Evolutionary conservation across 208 protist genomes (phyloP).

Genomic region (Leishmania major): DNA sequence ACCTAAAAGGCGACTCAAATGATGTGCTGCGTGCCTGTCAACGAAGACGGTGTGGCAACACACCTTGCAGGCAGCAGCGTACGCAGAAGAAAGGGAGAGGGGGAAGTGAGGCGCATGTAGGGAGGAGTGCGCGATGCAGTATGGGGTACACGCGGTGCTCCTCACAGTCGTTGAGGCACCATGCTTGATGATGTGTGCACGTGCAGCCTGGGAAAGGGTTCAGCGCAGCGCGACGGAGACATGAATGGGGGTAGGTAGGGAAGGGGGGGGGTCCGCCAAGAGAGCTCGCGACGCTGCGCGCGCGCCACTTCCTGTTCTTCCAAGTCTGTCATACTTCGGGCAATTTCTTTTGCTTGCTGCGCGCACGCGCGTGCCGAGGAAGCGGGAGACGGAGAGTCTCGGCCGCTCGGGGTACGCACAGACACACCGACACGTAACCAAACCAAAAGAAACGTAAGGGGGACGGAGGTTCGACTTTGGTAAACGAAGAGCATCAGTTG

Average conservation of each 20-base stretch:
- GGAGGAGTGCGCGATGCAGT: too few species aligned
- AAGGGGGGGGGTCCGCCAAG: neutral
- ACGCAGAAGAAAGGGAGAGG: too few species aligned
- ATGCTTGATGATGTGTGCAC: neutral
- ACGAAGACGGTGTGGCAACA: too few species aligned
- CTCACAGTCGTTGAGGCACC: constrained; percentile 14
- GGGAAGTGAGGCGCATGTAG: neutral
- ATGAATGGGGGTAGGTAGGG: neutral
- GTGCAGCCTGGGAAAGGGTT: neutral
- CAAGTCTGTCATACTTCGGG: neutral
- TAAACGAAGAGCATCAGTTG: neutral
- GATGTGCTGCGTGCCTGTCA: too few species aligned
- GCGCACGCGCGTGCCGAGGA: neutral
- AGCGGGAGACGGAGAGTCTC: neutral
- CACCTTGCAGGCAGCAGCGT: too few species aligned
- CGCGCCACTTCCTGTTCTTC: neutral
- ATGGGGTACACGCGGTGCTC: too few species aligned
- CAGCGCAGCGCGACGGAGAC: too few species aligned
- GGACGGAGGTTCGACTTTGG: neutral
- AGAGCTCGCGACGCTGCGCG: neutral
- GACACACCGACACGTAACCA: neutral
- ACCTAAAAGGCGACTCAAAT: too few species aligned
- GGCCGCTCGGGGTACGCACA: neutral
- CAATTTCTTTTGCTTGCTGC: neutral
- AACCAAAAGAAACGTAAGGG: neutral